Percentiles rank a stretch among this genome's conserved stretches.
phyloP scores from a whole-genome alignment of 345 rosid genomes.

The Abelmoschus esculentus region DNA sequence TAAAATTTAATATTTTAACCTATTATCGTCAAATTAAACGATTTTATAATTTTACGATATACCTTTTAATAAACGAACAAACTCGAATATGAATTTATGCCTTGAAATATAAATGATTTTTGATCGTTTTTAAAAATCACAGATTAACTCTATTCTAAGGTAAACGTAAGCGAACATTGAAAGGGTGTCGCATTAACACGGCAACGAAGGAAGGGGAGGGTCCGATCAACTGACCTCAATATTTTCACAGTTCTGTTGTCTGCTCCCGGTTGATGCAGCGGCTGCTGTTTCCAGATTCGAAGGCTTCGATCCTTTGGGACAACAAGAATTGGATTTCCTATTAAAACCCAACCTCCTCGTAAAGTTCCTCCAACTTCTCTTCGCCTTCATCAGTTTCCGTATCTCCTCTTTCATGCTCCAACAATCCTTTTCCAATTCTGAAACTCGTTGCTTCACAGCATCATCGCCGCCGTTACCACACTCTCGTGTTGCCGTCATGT shows the following conservation, averaged over 20 bases:
- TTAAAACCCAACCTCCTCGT: slow-evolving; percentile 43
- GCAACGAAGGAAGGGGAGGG: neutral
- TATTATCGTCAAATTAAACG: too few species aligned
- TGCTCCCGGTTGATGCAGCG: slow-evolving; percentile 8
- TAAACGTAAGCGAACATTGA: too few species aligned
- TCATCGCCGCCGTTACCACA: slow-evolving; percentile 15
- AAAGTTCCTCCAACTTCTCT: slow-evolving; percentile 51
- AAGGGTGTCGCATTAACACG: neutral
- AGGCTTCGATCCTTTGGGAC: slow-evolving; percentile 33
- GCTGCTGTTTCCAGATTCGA: slow-evolving; percentile 21
- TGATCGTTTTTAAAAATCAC: too few species aligned
- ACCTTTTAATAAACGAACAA: too few species aligned
- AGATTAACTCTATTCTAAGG: too few species aligned
- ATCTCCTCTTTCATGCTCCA: slow-evolving; percentile 56
- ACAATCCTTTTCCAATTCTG: slow-evolving; percentile 66
- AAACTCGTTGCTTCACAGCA: slow-evolving; percentile 46
- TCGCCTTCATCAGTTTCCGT: slow-evolving; percentile 47
- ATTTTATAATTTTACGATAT: too few species aligned
- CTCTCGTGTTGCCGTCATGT: slow-evolving; percentile 11
- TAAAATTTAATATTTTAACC: too few species aligned
- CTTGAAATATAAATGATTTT: too few species aligned
- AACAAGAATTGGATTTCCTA: slow-evolving; percentile 49
- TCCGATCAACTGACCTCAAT: slow-evolving; percentile 12
- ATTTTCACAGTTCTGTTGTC: slow-evolving; percentile 17
- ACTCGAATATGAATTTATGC: too few species aligned